Base-by-base conservation (phyloP, 2,329 filamentous ascomycete species). In the Colletotrichum sp. region DNA sequence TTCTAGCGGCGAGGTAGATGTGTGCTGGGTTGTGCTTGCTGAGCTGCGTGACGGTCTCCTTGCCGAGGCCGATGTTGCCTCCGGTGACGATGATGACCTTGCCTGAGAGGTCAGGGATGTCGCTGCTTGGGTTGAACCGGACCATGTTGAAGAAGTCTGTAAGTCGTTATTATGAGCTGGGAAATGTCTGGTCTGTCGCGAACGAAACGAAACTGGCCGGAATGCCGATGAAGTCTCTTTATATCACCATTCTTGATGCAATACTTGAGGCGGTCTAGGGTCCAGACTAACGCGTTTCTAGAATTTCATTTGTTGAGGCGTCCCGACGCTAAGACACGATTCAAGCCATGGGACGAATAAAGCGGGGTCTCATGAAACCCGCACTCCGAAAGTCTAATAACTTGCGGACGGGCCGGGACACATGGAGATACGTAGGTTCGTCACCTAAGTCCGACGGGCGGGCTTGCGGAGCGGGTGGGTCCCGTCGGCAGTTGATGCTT, bases 71-170 rank as follows among this genome's bases (percentile, higher is more conserved):
- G 32, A 82, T 63, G 21, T 81, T 80, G 76, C 78, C 79, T 18
- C 80, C 82, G 15, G 80, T 78, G 4, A 74, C 75, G n/a, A 82
- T 80, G 13, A 83, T 81, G 8, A 85, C 80, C 36, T 83, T 84
- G 81, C 72, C 78, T 16, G 72, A 55, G 8, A 77, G 73, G 65
- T 76, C 72, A 26, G 76, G 76, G 13, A 77, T 73, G 62, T 68
- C 76, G 13, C 59, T 73, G n/a, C 69, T 64, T 21, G 69, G 28
- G 44, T 75, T 39, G 65, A 77, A 76, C 28, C 36, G 39, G 6
- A 69, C 67, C 75, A 77, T 77, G 5, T 36, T 66, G n/a, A 12
- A 12, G 21, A 26, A 24, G 5, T 15, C 24, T 34, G 44, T 9
- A 3, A 24, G n/a, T 52, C 44, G 44, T 24, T 21, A 13, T 21